Percentiles rank a stretch among this genome's conserved stretches.
These are phyloP conservation scores for Heliamphora exappendiculata DNA, from an alignment of 148 eudicot species.

Conservation along the genomic window DNA sequence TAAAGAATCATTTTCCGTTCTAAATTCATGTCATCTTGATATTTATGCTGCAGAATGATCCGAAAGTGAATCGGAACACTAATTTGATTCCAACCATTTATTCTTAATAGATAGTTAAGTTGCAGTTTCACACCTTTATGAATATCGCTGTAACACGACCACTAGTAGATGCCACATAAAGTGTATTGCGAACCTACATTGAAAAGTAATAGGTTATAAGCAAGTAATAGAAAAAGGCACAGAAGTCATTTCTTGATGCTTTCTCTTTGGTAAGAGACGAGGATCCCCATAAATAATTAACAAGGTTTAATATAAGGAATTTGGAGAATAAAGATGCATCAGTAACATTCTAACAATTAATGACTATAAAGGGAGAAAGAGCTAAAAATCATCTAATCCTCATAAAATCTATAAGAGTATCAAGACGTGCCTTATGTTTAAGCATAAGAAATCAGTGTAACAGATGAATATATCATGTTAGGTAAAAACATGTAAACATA, in stretches of 20 bases:
- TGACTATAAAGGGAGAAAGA: background rate
- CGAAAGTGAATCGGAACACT: background rate
- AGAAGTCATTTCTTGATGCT: background rate
- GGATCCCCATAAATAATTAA: background rate
- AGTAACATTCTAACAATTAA: background rate
- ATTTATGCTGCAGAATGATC: background rate
- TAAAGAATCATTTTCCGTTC: background rate
- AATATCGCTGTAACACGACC: conserved; percentile 70
- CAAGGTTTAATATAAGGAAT: background rate
- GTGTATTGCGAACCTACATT: conserved; percentile 33
- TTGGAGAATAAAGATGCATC: background rate
- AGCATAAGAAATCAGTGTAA: background rate
- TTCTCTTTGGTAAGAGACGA: background rate
- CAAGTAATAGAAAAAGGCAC: background rate
- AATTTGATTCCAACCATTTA: background rate
- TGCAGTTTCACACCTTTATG: conserved; percentile 27
- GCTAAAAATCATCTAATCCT: background rate
- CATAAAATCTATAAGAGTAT: background rate
- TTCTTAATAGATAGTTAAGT: background rate
- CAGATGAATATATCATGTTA: background rate
- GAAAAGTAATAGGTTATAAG: background rate
- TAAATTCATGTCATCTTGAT: background rate
- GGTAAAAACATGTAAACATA: background rate
- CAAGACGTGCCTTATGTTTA: background rate
- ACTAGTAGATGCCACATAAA: conserved; percentile 70